Evolutionary conservation across 2,329 filamentous ascomycete genomes (phyloP), one percentile per base, ranked within the genome.

Genomic region (Setomelanomma holmii): DNA sequence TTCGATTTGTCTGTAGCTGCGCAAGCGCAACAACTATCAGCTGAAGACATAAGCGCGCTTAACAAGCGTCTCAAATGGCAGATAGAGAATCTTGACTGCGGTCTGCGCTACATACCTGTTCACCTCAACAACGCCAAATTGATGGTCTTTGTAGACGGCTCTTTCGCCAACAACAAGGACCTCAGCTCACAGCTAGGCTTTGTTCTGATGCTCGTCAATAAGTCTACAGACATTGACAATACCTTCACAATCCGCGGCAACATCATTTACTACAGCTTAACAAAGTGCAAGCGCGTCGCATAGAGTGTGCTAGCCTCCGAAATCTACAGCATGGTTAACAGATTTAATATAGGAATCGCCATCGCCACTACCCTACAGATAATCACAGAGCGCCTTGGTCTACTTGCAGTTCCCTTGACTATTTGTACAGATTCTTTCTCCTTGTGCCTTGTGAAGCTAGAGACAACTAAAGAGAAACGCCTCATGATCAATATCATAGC

Each of bases 401-500:
- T 47, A 8, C 33, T 34, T 10, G 4, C 11, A n/a, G 19, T 40
- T 14, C 44, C 44, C 8, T 4, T 47, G 4, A 16, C 40, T 19
- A 22, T 47, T 4, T 47, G 44, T 40, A 47, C 34, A 16, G 44
- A 47, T 16, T 47, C 44, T 6, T 27, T 12, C 33, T 47, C 35
- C 11, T 22, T 47, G 21, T 47, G 44, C 35, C 35, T 47, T 5
- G 44, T 47, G 5, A 47, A 47, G 17, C 44, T 39, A 14, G 44
- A 34, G 16, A 47, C 44, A 11, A 47, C 44, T 5, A 47, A 47
- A 17, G 34, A 47, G 44, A 47, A 47, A 12, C 44, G 34, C 17
- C 34, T 47, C 16, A 47, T 47, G 44, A 47, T 47, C 27, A 34
- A 47, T 19, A 47, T 47, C 19, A 47, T 47, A 34, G 44, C 44